Evolutionary conservation across 1,139 yeast species (phyloP), one percentile per base, ranked within the genome.

Genomic region (Yamadazyma siamensis): DNA sequence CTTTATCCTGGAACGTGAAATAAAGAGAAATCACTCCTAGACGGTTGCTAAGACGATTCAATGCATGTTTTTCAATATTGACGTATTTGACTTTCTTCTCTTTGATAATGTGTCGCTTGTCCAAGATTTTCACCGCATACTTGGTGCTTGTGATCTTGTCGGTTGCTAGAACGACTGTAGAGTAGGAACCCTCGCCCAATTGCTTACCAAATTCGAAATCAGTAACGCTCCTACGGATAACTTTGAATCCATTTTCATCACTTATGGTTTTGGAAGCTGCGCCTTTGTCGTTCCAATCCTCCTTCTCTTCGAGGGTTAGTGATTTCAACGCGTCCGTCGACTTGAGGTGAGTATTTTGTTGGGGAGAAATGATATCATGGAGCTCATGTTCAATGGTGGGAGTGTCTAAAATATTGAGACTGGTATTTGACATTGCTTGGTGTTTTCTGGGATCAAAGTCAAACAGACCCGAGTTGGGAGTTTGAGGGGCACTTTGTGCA

Each of bases 81-180:
- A 91, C 98, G 51, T 91, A 94, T 57, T 94, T 91, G 46, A 89
- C 94, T 56, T 91, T 91, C 53, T 85, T 85, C 58, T 91, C 99
- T 55, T 86, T 83, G 46, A 91, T 91, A 38, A 91, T 94, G 58
- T 94, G 98, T 25, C 88, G 74, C 58, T 94, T 94, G 44, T 94
- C 94, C 26, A 94, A 73, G 5, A 91, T 80, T 56, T 94, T 94
- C 39, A 94, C 80, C 4, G 99, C 99, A 52, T 84, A 91, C 34
- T 81, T 78, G 35, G 75, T 73, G 30, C 71, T 59, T n/a, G 84
- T 79, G 37, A 78, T 79, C 26, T 79, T 70, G 44, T 91, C 96
- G 2, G 84, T 71, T 1, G 95, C 98, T 32, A 84, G 78, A 30
- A 83, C 84, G 5, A 91, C 97, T 5, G 95, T 88, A 4, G 97